Evolutionary conservation across 2,329 filamentous ascomycete species (phyloP), one percentile per base, ranked within the genome.

Genomic region (Xylaria multiplex): DNA sequence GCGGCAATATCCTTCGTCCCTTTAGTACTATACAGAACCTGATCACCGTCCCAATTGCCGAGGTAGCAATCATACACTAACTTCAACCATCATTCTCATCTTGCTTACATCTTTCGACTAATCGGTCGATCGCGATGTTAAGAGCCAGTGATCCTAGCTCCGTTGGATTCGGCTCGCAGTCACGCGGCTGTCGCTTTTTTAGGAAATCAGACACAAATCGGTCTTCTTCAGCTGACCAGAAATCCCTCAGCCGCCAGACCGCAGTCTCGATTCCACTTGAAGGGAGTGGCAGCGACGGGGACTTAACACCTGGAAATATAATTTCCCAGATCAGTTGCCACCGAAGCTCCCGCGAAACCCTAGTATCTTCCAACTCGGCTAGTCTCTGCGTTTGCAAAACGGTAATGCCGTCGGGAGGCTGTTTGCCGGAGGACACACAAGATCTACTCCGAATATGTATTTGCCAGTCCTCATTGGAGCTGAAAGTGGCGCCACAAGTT

Each of bases 321-420:
- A 66, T 69, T 9, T 59, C 62, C 70, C 70, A 73, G 32, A 73
- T 56, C 11, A 54, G 60, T 14, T 69, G 32, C 71, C 70, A 73
- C 65, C 69, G 71, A 1, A 65, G 22, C 14, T 67, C 61, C 6
- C 22, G 54, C 13, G 66, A 64, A 57, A 61, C 42, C 59, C 62
- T 27, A 14, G 52, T 13, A 7, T 67, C 60, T 4, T 27, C 40
- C 2, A 45, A 58, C 24, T 46, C 55, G n/a, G 65, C 63, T 6
- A 73, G 64, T 45, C 64, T 64, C 35, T 70, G 69, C 59, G 69
- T 54, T 60, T 73, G 71, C n/a, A 66, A 52, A 30, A 50, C 16
- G 1, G 68, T 64, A 24, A 73, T 64, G 4, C 70, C 71, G 16
- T 67, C 65, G 1, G 67, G 69, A 5, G 30, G 62, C 8, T 62